phyloP scores from a whole-genome alignment of 768 basidiomycete genomes.

The Podaxis carcinomalis region DNA sequence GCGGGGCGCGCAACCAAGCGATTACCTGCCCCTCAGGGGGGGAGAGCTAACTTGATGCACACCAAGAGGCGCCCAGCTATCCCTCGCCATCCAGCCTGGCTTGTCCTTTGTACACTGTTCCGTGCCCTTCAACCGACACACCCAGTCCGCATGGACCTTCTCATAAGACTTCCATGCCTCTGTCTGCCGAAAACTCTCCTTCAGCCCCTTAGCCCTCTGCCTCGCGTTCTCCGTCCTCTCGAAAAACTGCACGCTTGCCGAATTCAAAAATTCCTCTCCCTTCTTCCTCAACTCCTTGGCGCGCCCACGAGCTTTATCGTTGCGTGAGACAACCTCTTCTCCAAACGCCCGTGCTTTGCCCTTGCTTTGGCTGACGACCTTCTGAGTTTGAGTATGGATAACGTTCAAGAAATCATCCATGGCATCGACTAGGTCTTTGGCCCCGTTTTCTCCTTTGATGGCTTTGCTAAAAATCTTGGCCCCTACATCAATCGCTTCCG shows the following conservation, averaged over 20 bases:
- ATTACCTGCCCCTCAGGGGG: background rate
- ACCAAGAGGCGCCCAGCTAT: background rate
- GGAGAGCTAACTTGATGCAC: background rate
- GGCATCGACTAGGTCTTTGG: slow-evolving; percentile 50
- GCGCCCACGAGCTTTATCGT: slow-evolving; percentile 47
- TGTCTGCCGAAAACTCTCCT: slow-evolving; percentile 28
- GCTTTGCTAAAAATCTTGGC: slow-evolving; percentile 38
- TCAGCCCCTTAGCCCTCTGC: slow-evolving; percentile 37
- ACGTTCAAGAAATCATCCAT: slow-evolving; percentile 53
- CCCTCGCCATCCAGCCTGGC: slow-evolving; percentile 4
- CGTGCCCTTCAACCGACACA: slow-evolving; percentile 9
- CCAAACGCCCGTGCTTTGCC: slow-evolving; percentile 40
- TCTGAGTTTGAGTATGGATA: slow-evolving; percentile 45
- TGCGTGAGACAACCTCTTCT: slow-evolving; percentile 40
- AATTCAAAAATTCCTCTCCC: slow-evolving; percentile 41
- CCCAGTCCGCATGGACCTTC: slow-evolving; percentile 18
- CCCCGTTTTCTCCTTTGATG: slow-evolving; percentile 43
- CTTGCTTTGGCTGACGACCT: slow-evolving; percentile 43
- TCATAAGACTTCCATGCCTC: slow-evolving; percentile 20
- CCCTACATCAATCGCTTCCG: slow-evolving; percentile 43
- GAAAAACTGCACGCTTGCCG: slow-evolving; percentile 37
- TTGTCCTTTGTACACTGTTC: slow-evolving; percentile 6
- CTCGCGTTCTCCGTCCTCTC: slow-evolving; percentile 39
- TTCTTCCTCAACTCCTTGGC: slow-evolving; percentile 50
- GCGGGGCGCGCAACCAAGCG: background rate